Conservation (phyloP, 2,329 filamentous ascomycete genomes). For the Juglanconis oblonga region DNA sequence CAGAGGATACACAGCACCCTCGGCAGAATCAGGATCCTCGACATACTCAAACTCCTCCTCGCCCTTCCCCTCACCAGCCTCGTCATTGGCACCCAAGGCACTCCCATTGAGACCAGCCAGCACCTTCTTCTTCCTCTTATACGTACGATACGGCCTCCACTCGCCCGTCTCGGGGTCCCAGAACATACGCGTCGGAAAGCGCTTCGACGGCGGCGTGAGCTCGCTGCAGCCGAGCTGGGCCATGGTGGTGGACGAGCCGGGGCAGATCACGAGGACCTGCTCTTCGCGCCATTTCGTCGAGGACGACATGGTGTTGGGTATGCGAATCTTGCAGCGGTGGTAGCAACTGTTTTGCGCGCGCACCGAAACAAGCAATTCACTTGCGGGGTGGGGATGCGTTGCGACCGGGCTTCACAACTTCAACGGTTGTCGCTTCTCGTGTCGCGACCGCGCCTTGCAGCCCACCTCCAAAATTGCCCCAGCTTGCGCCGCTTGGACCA, state of each 20-base stretch:
- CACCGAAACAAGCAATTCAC: background rate
- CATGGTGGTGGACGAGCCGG: conserved; percentile 84
- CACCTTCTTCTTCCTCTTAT: conserved; percentile 53
- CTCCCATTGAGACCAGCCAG: conserved; percentile 19
- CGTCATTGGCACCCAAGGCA: conserved; percentile 24
- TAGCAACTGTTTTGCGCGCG: background rate
- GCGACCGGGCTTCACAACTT: background rate
- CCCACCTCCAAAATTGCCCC: background rate
- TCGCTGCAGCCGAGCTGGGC: conserved; percentile 88
- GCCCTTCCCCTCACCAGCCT: conserved; percentile 39
- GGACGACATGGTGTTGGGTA: conserved; percentile 44
- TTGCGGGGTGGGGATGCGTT: background rate
- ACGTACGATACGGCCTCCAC: conserved; percentile 72
- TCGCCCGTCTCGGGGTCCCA: conserved; percentile 77
- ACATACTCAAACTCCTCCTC: conserved; percentile 70
- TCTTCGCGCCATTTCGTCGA: conserved; percentile 62
- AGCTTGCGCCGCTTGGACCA: background rate
- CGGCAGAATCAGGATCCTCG: conserved; percentile 82
- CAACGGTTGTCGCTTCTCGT: background rate
- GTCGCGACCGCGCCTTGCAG: conserved; percentile 13
- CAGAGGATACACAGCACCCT: conserved; percentile 89
- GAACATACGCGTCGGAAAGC: conserved; percentile 93
- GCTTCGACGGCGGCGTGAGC: conserved; percentile 83
- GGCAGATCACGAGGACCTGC: conserved; percentile 69
- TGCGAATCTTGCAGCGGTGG: background rate